Base-by-base conservation (phyloP, 768 basidiomycete genomes). In the Gyrodon lividus region DNA sequence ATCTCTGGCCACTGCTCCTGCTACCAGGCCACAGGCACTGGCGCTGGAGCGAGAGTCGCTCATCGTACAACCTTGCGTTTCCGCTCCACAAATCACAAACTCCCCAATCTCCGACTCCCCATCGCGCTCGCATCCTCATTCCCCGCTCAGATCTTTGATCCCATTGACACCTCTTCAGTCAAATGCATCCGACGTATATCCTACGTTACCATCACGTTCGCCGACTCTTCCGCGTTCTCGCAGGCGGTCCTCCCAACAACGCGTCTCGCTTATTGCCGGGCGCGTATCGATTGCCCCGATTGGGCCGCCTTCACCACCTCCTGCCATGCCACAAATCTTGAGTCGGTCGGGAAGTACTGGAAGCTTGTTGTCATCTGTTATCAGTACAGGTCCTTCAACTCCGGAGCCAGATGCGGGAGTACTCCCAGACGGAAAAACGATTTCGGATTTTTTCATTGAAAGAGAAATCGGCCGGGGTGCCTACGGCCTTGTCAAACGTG, bases 401-500 rank as follows among this genome's bases (percentile, higher is more conserved):
- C 86, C 88, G 10, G 52, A 69, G 73, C 47, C 57, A 9, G 55
- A 71, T 42, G 50, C 28, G 12, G 54, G 53, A 10, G 54, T 61
- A n/a, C 65, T 66, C 45, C 39, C 68, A 14, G 87, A 87, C 40
- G 80, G 82, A 30, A 79, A 85, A 54, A 89, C 79, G 55, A 93
- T 98, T 54, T 86, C 85, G 5, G 88, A 93, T 60, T 97, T 89
- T 65, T 78, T 86, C 19, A 86, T 97, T 49, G 83, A 93, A 59
- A 80, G 80, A 40, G 93, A 96, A 63, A 90, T 95, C 22, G 96
- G 96, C 13, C 80, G 92, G 50, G 96, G 95, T 9, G 96, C 96
- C 10, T 98, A 98, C 68, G 96, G 96, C 2, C 76, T 98, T 38
- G 96, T 99, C 34, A 94, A 96, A 69, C 79, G 91, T 48, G 96